Conservation (phyloP, 2,329 filamentous ascomycete species). For the Purpureocillium takamizusanense region DNA sequence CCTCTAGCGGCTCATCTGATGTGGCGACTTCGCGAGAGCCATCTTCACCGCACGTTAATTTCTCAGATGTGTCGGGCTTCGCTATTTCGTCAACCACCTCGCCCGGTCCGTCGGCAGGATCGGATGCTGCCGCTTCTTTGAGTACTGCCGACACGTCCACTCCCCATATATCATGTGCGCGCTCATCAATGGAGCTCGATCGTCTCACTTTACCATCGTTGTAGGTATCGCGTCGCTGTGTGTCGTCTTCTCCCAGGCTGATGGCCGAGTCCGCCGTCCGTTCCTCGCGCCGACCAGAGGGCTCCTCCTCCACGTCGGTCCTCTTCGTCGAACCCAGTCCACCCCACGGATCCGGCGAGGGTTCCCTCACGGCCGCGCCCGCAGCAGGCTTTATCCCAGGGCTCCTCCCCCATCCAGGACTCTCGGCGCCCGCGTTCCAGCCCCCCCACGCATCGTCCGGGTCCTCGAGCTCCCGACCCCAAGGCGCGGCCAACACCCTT, state of each 20-base stretch:
- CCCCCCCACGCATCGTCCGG: conserved; percentile 24
- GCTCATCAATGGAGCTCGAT: neutral
- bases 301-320: conserved; percentile 3
- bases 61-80: no score
- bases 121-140: no score
- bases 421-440: conserved; percentile 18
- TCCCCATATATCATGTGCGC: neutral
- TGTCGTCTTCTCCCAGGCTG: conserved; percentile 13
- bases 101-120: neutral
- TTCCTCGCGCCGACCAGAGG: no score
- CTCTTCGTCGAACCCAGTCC: conserved; percentile 16
- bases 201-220: neutral
- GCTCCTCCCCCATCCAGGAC: conserved; percentile 22
- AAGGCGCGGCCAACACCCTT: conserved; percentile 16
- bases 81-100: neutral
- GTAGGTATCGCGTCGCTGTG: neutral
- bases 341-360: conserved; percentile 20
- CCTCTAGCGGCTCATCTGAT: conserved; percentile 2
- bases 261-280: conserved; percentile 19
- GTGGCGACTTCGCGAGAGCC: no score
- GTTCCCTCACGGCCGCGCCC: conserved; percentile 11
- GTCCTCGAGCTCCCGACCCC: conserved; percentile 13
- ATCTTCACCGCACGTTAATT: neutral
- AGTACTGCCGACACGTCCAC: no score
- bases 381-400: conserved; percentile 19